Evolutionary conservation across 2,329 filamentous ascomycete species (phyloP), one percentile per base, ranked within the genome.

Genomic region (Botryotinia calthae): DNA sequence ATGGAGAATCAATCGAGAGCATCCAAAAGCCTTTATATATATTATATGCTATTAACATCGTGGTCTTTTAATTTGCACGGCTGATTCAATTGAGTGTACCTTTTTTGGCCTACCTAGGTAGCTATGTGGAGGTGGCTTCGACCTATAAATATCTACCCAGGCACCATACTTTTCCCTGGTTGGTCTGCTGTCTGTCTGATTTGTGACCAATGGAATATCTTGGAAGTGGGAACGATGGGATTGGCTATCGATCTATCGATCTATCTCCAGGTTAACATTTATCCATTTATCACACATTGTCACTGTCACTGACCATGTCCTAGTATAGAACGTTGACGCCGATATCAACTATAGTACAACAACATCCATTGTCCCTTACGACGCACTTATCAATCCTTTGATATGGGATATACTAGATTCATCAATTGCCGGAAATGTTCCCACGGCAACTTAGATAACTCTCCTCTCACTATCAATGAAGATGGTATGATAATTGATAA

Each of bases 391-490:
- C 51, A 56, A 28, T 56, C 51, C 9, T 12, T 40, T 66, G 31
- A 7, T 20, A 77, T 78, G 77, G n/a, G 66, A n/a, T 62, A 76
- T 58, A 76, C 67, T 2, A 76, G 77, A 62, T 79, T 79, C 44
- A 72, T 76, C 70, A 79, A 80, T 28, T 78, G 78, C 48, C 66
- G 74, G 14, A 74, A 76, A 73, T 79, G 79, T 64, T 74, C 74
- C n/a, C 46, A 74, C 1, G 79, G 79, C 10, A 46, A 48, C 28
- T 67, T 79, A 6, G 31, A 78, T 40, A 62, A 74, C 1, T 25
- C 69, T 48, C 74, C 76, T 18, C 74, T 79, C 44, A 78, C 77
- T 6, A 73, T 79, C 65, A 46, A 71, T 64, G 69, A 73, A 2
- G 63, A 73, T 20, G 79, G 79, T 9, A 34, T 77, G 31, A 79